Base-by-base conservation (phyloP, 164 flowering plant genomes). In the Tinospora cordifolia region DNA sequence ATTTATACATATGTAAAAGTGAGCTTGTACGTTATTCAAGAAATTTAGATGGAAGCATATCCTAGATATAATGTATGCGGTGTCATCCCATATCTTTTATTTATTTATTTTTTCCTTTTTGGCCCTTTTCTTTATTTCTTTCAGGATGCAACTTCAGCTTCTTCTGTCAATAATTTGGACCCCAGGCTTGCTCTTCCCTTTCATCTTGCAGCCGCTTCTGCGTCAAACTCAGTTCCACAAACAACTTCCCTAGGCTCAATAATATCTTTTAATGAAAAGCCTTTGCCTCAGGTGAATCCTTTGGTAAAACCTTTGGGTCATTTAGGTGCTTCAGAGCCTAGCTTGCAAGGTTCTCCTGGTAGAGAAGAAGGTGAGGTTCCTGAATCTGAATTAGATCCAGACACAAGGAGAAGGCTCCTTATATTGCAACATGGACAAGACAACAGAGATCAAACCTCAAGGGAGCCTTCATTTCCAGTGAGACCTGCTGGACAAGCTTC, bases 311-410 rank as follows among this genome's bases (percentile, higher is more conserved):
- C 85, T 34, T 21, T 84, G 73, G 80, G 75, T 75, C 86, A 77
- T 65, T 77, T 75, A 47, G 75, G 75, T 57, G 80, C 79, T 64
- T 68, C 76, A 65, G 97, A 94, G 69, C 75, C 83, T 58, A 88
- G 82, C 83, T 74, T 84, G 82, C 96, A 89, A 65, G 78, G 80
- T 81, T 93, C 98, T 76, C 95, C 97, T 81, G 92, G 89, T 38
- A 88, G 95, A 77, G 99, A 94, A 83, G 99, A 94, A 79, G 99
- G 99, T 67, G 99, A 94, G 76, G 97, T 94, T 59, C 96, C 96
- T 8, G 99, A 92, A 81, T 92, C 97, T 67, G 99, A 94, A 84
- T 75, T 94, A 77, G 99, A 94, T 85, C 98, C 99, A 67, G 98
- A 95, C 79, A 95, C 97, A 73, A 84, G 99, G 83, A 86, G 99